phyloP scores from a whole-genome alignment of 78 protist genomes.

The Protostelium mycophagum region DNA sequence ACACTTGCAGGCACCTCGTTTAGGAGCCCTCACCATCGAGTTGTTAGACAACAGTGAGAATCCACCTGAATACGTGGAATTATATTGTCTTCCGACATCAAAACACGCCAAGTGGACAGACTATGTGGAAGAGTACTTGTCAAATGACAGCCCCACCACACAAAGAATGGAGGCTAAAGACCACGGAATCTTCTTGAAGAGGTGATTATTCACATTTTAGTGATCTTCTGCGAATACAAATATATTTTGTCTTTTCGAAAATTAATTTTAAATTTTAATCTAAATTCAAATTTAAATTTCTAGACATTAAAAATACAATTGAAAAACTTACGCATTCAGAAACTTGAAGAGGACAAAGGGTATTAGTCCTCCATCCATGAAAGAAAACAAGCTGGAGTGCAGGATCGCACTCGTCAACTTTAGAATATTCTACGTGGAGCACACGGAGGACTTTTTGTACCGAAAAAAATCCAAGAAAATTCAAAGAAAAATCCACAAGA shows the following conservation, averaged over 20 bases:
- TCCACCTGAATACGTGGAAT: not conserved
- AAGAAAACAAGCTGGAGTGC: conserved; percentile 44
- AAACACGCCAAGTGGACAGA: conserved; percentile 38
- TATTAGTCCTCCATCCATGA: conserved; percentile 14
- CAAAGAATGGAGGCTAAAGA: conserved; percentile 29
- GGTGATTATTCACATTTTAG: too few relatives aligned
- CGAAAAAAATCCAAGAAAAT: too few relatives aligned
- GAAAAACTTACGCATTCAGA: conserved; percentile 19
- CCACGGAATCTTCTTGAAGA: conserved; percentile 32
- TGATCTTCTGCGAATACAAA: too few relatives aligned
- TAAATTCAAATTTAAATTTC: too few relatives aligned
- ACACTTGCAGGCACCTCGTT: not conserved
- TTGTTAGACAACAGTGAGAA: conserved; percentile 24
- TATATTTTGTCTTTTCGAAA: too few relatives aligned
- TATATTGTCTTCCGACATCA: conserved; percentile 3
- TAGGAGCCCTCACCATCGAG: conserved; percentile 41
- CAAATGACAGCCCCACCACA: conserved; percentile 9
- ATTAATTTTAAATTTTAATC: too few relatives aligned
- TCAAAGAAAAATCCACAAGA: too few relatives aligned
- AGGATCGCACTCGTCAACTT: conserved; percentile 52
- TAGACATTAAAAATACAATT: too few relatives aligned
- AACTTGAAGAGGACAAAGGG: conserved; percentile 30
- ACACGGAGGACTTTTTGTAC: conserved; percentile 58
- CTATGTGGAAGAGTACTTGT: conserved; percentile 17
- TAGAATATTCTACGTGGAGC: conserved; percentile 61